A percentile compares a stretch with the other conserved stretches of the same genome.
phyloP scores from a whole-genome alignment of 176 grass and related monocot genomes.

The Paspalum vaginatum region DNA sequence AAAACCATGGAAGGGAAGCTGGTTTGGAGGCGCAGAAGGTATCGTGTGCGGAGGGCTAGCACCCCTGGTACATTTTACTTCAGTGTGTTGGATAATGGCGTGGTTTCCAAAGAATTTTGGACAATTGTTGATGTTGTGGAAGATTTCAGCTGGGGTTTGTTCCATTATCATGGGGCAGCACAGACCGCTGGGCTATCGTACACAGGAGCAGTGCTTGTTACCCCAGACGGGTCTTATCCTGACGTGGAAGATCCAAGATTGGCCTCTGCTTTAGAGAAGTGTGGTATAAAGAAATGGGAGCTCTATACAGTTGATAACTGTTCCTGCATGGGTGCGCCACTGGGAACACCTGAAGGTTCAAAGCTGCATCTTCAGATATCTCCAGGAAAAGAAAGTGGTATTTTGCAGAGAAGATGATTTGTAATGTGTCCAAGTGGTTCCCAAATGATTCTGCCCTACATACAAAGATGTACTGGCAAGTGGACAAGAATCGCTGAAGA shows the following conservation, averaged over 20 bases:
- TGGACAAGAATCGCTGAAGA: background rate
- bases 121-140: slow-evolving; percentile 83
- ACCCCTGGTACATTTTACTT: slow-evolving; percentile 93
- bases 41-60: slow-evolving; percentile 70
- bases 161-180: slow-evolving; percentile 90
- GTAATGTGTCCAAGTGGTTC: slow-evolving; percentile 24
- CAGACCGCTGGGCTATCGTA: slow-evolving; percentile 79
- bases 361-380: slow-evolving; percentile 67
- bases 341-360: slow-evolving; percentile 78
- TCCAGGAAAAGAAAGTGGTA: slow-evolving; percentile 39
- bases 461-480: background rate
- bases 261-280: slow-evolving; percentile 67
- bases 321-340: slow-evolving; percentile 59
- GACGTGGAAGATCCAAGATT: slow-evolving; percentile 49
- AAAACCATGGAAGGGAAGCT: slow-evolving; percentile 74
- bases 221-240: slow-evolving; percentile 74
- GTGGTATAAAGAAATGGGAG: slow-evolving; percentile 88
- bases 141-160: slow-evolving; percentile 85
- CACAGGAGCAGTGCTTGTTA: slow-evolving; percentile 88
- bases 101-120: slow-evolving; percentile 95
- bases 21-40: slow-evolving; percentile 83
- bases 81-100: slow-evolving; percentile 90
- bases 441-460: slow-evolving; percentile 5
- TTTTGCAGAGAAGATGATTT: slow-evolving; percentile 48
- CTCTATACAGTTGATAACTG: slow-evolving; percentile 85